Evolutionary conservation across 2,329 filamentous ascomycete genomes (phyloP).

Genomic region (Xylaria sp.): DNA sequence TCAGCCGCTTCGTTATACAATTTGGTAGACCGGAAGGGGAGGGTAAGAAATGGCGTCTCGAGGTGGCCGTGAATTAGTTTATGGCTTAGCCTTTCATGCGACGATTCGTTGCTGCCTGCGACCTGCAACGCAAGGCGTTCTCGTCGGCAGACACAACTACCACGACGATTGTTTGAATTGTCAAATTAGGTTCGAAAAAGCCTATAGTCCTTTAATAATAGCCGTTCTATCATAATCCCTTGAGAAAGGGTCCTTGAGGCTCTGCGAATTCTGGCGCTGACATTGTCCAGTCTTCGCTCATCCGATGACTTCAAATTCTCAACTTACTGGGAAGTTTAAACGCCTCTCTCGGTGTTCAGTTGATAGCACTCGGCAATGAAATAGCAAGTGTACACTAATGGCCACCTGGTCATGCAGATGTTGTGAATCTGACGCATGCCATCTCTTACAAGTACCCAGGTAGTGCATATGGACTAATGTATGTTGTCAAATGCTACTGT

Average conservation of each 20-base stretch:
- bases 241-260: conserved; percentile 1
- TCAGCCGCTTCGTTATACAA: conserved; percentile 25
- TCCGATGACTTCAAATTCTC: background rate
- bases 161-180: conserved; percentile 2
- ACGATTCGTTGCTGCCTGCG: conserved; percentile 27
- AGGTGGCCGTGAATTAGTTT: conserved; percentile 4
- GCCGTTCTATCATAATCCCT: background rate
- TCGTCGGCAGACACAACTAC: conserved; percentile 18
- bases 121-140: conserved; percentile 24
- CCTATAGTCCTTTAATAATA: background rate
- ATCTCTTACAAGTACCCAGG: conserved; percentile 1
- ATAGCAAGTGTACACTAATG: conserved; percentile 16
- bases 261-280: conserved; percentile 1
- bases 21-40: background rate
- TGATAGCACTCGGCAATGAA: conserved; percentile 10
- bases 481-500: conserved; percentile 25
- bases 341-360: background rate
- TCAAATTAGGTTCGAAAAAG: conserved; percentile 13
- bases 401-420: conserved; percentile 25
- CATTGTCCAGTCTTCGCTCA: background rate
- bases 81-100: conserved; percentile 11
- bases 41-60: conserved; percentile 6
- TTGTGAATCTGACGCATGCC: conserved; percentile 19
- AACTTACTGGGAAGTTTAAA: background rate
- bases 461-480: conserved; percentile 19